Evolutionary conservation across 2,329 filamentous ascomycete species (phyloP).

Genomic region (Talaromyces sp.): DNA sequence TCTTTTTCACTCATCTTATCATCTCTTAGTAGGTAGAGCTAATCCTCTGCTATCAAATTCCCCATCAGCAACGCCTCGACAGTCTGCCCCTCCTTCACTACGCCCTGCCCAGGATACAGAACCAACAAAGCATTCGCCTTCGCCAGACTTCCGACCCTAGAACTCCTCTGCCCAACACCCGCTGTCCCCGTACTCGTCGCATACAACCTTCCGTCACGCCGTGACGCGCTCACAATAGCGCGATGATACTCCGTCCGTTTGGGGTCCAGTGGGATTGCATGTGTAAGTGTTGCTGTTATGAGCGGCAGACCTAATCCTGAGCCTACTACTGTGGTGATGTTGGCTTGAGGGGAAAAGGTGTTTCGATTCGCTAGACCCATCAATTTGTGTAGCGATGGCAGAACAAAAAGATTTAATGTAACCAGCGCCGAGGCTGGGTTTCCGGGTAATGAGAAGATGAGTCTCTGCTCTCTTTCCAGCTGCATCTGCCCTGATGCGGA

Average conservation of each 20-base stretch:
- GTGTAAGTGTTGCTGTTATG: constrained; percentile 66
- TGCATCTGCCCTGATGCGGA: constrained; percentile 26
- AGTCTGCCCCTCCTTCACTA: constrained; percentile 64
- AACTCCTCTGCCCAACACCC: constrained; percentile 67
- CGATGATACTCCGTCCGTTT: constrained; percentile 84
- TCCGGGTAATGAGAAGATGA: constrained; percentile 85
- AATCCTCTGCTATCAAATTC: constrained; percentile 33
- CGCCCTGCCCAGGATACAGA: constrained; percentile 47
- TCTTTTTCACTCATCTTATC: not conserved
- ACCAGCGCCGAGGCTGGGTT: constrained; percentile 93
- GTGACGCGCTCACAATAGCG: constrained; percentile 64
- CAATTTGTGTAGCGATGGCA: constrained; percentile 77
- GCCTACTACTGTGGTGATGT: not conserved
- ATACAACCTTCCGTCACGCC: constrained; percentile 61
- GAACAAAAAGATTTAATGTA: constrained; percentile 88
- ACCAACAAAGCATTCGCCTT: constrained; percentile 84
- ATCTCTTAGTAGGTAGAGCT: not conserved
- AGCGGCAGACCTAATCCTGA: constrained; percentile 63
- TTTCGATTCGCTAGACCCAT: constrained; percentile 54
- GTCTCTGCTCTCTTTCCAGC: constrained; percentile 59
- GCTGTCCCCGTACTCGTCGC: constrained; percentile 76
- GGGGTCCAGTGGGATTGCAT: constrained; percentile 72
- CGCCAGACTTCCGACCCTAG: constrained; percentile 80
- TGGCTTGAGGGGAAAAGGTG: not conserved
- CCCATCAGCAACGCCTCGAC: constrained; percentile 81